Percentiles rank a stretch among this genome's conserved stretches.
Evolutionary conservation across 129 eudicot species (phyloP).

Genomic region (Flaveria sonorensis): DNA sequence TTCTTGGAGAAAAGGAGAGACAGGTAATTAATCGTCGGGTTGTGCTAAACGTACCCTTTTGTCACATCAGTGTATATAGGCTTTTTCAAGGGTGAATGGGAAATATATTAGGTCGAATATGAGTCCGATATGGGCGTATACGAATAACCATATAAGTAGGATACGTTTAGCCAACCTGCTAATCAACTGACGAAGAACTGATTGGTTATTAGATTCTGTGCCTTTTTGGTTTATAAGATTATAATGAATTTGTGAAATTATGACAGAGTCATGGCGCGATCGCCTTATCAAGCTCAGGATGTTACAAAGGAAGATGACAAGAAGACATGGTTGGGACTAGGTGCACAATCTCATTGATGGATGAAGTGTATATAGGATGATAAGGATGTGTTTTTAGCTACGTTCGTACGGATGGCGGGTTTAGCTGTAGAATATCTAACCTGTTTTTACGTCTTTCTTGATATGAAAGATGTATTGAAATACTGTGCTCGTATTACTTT

Average conservation of each 20-base stretch:
- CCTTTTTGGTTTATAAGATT: background rate
- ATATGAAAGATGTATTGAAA: constrained; percentile 26
- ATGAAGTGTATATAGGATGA: background rate
- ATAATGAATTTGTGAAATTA: constrained; percentile 9
- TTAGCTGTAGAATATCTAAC: constrained; percentile 31
- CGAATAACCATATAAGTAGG: too few relatives aligned
- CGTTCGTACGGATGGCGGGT: constrained; percentile 12
- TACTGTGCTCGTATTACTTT: too few relatives aligned
- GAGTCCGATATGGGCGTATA: too few relatives aligned
- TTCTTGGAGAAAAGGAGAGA: constrained; percentile 92
- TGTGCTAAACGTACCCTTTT: too few relatives aligned
- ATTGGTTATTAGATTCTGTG: background rate
- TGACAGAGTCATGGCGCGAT: constrained; percentile 47
- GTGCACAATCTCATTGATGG: constrained; percentile 39
- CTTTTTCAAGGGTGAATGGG: too few relatives aligned
- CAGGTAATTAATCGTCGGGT: constrained; percentile 33
- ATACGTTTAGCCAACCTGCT: too few relatives aligned
- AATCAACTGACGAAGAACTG: background rate
- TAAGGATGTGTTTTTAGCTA: background rate
- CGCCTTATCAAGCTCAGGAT: constrained; percentile 41
- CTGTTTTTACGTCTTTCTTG: constrained; percentile 34
- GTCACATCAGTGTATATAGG: too few relatives aligned
- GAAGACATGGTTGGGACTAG: constrained; percentile 63
- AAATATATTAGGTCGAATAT: too few relatives aligned
- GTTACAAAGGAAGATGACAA: constrained; percentile 47